Evolutionary conservation across 805 yeast species (phyloP), one percentile per base, ranked within the genome.

Genomic region (Yarrowia bubula): DNA sequence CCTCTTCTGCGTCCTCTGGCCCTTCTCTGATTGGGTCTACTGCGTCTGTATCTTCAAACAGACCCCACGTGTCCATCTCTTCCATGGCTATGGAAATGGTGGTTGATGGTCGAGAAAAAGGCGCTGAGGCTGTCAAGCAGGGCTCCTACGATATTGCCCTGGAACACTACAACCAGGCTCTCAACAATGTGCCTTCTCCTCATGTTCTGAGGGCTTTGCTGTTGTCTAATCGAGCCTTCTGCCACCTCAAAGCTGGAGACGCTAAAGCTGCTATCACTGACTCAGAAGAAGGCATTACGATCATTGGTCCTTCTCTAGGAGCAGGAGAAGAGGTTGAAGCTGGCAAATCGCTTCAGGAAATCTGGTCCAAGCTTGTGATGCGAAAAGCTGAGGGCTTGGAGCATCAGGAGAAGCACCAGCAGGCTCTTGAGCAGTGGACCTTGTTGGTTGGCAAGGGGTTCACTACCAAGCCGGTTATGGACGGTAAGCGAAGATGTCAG

Each of bases 351-450:
- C 80, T 88, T 67, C 85, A 83, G 71, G 86, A 84, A 15, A 85
- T 95, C 75, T 90, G 92, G 88, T 75, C 83, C 28, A 92, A 91
- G 74, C 79, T 93, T 15, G 74, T 85, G 57, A 76, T 83, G 2
- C 84, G 88, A 67, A 84, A 84, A 68, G 98, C 97, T 0, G 98
- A 95, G 72, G 87, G 93, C 1, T 79, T 86, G 44, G 99, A 95
- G 75, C 85, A 85, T 74, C 71, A 86, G 63, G 99, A 95, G 71
- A 83, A 82, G 69, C 90, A 81, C 75, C 73, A 80, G 65, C 86
- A 82, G 7, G 87, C 98, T 0, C 78, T 89, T 31, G 78, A 75
- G 0, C 73, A 83, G 6, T 93, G 91, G 79, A 82, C 81, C 66
- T 74, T 78, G 38, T 79, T 92, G 60, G 80, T 95, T 15, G 83